These are phyloP conservation scores for Salix purpurea DNA, from an alignment of 345 rosid genomes.

Conservation along the genomic window DNA sequence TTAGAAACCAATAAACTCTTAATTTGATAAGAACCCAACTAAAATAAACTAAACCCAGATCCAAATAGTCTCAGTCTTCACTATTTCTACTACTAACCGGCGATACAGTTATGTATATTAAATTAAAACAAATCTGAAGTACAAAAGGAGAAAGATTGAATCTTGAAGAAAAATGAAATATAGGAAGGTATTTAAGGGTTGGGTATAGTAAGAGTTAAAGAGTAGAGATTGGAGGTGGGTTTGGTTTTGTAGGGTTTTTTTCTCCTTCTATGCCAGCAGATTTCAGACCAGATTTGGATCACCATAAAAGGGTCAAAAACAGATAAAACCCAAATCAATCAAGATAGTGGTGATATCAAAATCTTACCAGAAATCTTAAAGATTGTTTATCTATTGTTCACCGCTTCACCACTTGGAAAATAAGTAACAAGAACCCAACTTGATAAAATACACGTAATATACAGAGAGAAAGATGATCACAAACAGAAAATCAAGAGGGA, in stretches of 20 bases:
- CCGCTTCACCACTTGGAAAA: background rate
- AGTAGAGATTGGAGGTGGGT: background rate
- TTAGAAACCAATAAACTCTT: background rate
- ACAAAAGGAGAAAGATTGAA: background rate
- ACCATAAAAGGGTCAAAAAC: constrained; percentile 28
- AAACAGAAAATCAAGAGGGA: background rate
- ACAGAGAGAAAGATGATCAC: background rate
- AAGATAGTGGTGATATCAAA: background rate
- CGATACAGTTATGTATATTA: background rate
- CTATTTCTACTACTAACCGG: background rate
- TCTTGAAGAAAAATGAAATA: background rate
- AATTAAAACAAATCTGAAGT: background rate
- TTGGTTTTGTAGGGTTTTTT: background rate
- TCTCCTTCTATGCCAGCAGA: constrained; percentile 39
- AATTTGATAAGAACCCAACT: background rate
- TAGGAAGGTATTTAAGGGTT: background rate
- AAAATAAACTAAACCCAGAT: background rate
- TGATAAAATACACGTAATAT: background rate
- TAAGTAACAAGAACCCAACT: background rate
- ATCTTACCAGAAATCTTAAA: background rate
- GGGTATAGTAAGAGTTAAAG: background rate
- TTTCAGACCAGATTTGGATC: constrained; percentile 37
- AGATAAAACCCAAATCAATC: background rate
- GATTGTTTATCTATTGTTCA: background rate
- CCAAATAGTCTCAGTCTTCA: background rate